Evolutionary conservation across 208 protist genomes (phyloP), one percentile per base, ranked within the genome.

Genomic region (Crithidia fasciculata): DNA sequence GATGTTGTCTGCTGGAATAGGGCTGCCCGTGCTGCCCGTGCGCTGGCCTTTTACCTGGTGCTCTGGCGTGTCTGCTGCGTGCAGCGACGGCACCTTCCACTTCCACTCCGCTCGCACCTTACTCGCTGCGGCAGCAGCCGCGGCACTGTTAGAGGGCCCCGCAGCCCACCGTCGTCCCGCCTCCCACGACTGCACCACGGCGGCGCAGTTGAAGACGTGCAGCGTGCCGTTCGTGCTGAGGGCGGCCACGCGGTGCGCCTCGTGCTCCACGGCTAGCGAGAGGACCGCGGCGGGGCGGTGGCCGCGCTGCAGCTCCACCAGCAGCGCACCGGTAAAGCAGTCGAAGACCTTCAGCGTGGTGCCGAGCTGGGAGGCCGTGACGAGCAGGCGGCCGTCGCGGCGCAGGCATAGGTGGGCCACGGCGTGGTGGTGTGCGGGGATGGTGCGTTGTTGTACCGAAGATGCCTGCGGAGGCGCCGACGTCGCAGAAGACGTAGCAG

Each of bases 281-380:
- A 83, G 74, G 41, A 95, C 81, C 43, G 74, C 65, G 9, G 85
- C 89, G 0, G 50, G 65, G 9, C 58, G 62, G 55, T 83, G 55
- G 9, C 87, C 82, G 16, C 87, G 87, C 12, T 86, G 80, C 45
- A 91, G 81, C 15, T 69, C 64, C 69, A 67, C 73, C 36, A 91
- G 65, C n/a, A 90, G 62, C 18, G 68, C 69, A 5, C 75, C 80
- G 12, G 57, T 77, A 2, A 60, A 19, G 4, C 75, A 63, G 44
- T 92, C 84, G 65, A 92, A 88, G 10, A 95, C 72, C 49, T 89
- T 92, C 44, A 95, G 74, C 2, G 86, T 92, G 7, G 78, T 91
- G 37, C 90, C 90, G n/a, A 70, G 74, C 39, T 64, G 47, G 4
- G 90, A 95, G 55, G 87, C 85, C 6, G 87, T 89, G 13, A 86